A percentile compares a stretch with the other conserved stretches of the same genome.
phyloP scores from a whole-genome alignment of 305 asterid species.

The Petunia hybrid region DNA sequence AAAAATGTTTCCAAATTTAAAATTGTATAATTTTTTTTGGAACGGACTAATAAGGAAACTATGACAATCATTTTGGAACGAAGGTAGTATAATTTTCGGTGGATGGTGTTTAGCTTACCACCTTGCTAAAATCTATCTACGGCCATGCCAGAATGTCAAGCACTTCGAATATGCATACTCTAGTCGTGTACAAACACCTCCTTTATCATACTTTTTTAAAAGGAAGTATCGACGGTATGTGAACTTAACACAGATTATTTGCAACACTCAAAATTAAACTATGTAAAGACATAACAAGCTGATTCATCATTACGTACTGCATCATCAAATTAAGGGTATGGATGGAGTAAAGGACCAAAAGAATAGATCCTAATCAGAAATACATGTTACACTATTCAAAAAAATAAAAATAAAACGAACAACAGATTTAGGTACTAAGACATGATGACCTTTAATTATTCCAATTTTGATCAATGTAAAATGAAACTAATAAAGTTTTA shows the following conservation, averaged over 20 bases:
- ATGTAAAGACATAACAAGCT: background rate
- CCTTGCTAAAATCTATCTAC: too few relatives aligned
- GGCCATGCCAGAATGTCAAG: too few relatives aligned
- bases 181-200: too few relatives aligned
- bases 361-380: background rate
- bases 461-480: background rate
- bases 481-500: background rate
- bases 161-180: too few relatives aligned
- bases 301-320: background rate
- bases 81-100: too few relatives aligned
- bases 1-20: too few relatives aligned
- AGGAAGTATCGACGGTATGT: background rate
- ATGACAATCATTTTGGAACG: too few relatives aligned
- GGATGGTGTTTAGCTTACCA: too few relatives aligned
- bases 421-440: background rate
- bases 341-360: background rate
- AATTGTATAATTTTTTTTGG: too few relatives aligned
- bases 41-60: too few relatives aligned
- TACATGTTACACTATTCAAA: background rate
- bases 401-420: background rate
- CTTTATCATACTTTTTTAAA: background rate
- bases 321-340: background rate
- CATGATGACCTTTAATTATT: conserved; percentile 4
- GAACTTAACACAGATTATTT: background rate
- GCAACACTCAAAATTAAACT: background rate